Base-by-base conservation (phyloP, 148 eudicot species). In the Agrostemma githago region DNA sequence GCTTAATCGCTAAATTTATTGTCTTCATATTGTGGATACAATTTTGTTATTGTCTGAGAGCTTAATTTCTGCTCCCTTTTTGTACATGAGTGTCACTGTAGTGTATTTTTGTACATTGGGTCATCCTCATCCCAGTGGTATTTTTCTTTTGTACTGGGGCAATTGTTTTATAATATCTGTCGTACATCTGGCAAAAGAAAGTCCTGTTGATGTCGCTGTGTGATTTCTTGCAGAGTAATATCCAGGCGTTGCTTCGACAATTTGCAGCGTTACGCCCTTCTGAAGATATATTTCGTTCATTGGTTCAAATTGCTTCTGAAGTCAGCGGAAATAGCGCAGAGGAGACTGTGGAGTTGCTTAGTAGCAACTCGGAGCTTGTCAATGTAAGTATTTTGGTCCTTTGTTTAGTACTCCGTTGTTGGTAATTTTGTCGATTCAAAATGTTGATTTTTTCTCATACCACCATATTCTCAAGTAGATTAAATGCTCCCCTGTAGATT, bases 251-350 rank as follows among this genome's bases (percentile, higher is more conserved):
- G 48, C 60, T 56, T 66, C 79, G 76, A 9, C 66, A 64, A 21
- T 61, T 82, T 34, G 69, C 68, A 40, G 41, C 2, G 41, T 15
- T 17, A 5, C 41, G 65, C 56, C 62, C 82, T 53, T 68, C 84
- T 75, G 74, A 68, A 41, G 84, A 79, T 72, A 54, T 82, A 79
- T 82, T 75, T 72, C 74, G 67, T 39, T 70, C 68, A 42, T 21
- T 75, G 38, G 79, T 44, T 61, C 71, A 82, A 75, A 67, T 51
- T 79, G 84, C 79, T 56, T 69, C 82, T 6, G 77, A 75, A 54
- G 7, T 10, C 54, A 19, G 44, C 68, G 79, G 71, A 48, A 53
- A 54, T 15, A 17, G 20, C 39, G 42, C 6, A 12, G 42, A 41
- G 46, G 77, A 76, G 46, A 15, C 72, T 19, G 38, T 62, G 48